A percentile compares a stretch with the other conserved stretches of the same genome.
Evolutionary conservation across 2,329 filamentous ascomycete species (phyloP).

Genomic region (Ophiocordyceps camponoti-floridani): DNA sequence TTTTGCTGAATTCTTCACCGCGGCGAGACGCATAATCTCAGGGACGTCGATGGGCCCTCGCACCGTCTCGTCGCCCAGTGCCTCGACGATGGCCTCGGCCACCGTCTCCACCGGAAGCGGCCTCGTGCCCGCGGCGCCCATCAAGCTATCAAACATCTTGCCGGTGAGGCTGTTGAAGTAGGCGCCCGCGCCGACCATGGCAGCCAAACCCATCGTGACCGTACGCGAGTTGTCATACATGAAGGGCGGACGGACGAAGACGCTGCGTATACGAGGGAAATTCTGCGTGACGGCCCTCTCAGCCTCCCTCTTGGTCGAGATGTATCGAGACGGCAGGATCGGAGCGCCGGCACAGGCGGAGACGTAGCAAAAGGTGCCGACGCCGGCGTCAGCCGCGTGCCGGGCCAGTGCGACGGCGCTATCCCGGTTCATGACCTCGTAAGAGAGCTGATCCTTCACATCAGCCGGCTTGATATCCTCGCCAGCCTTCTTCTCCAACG

Average conservation of each 20-base stretch:
- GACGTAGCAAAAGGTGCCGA: slow-evolving; percentile 65
- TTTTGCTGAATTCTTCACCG: slow-evolving; percentile 21
- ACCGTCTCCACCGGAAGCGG: slow-evolving; percentile 77
- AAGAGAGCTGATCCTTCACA: slow-evolving; percentile 64
- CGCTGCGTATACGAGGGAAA: slow-evolving; percentile 56
- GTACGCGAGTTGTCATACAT: slow-evolving; percentile 72
- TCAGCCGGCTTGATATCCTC: slow-evolving; percentile 47
- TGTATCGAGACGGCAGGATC: slow-evolving; percentile 68
- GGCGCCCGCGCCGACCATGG: slow-evolving; percentile 54
- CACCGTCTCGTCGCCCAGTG: slow-evolving; percentile 53
- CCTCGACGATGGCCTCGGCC: slow-evolving; percentile 78
- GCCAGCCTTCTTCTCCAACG: slow-evolving; percentile 41
- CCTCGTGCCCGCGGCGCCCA: slow-evolving; percentile 72
- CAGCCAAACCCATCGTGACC: slow-evolving; percentile 73
- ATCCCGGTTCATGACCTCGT: slow-evolving; percentile 95
- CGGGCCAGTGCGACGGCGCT: slow-evolving; percentile 67
- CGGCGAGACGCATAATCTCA: slow-evolving; percentile 67
- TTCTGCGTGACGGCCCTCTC: slow-evolving; percentile 56
- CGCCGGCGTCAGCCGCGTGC: slow-evolving; percentile 48
- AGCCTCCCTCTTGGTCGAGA: slow-evolving; percentile 80
- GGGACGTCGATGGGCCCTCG: slow-evolving; percentile 61
- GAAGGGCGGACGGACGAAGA: slow-evolving; percentile 77
- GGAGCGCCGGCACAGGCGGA: slow-evolving; percentile 78
- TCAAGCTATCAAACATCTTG: slow-evolving; percentile 54
- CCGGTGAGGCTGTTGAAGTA: slow-evolving; percentile 63